Percentiles rank a stretch among this genome's conserved stretches.
These are phyloP conservation scores for Apiotrichum porosum DNA, from an alignment of 1,284 basidiomycete genomes.

Conservation along the genomic window DNA sequence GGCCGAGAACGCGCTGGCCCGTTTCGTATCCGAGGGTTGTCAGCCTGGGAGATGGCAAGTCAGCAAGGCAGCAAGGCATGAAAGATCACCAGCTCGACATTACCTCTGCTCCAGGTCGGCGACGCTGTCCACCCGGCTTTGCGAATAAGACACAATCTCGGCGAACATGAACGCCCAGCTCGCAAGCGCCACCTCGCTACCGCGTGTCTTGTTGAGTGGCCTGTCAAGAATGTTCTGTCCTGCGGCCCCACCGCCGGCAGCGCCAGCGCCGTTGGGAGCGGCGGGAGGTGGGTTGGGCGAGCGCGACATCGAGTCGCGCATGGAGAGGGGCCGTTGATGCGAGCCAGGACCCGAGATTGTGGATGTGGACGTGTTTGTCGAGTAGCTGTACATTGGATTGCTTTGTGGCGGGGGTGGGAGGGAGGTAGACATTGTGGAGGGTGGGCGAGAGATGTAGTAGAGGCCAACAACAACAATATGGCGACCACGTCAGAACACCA, in stretches of 20 bases:
- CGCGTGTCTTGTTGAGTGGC: slow-evolving; percentile 73
- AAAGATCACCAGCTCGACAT: not conserved
- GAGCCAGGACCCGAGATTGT: slow-evolving; percentile 3
- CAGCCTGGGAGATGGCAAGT: no score
- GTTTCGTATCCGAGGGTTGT: slow-evolving; percentile 86
- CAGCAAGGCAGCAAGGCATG: no score
- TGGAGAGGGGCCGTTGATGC: slow-evolving; percentile 5
- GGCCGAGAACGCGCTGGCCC: slow-evolving; percentile 66
- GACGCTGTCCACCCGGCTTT: slow-evolving; percentile 88
- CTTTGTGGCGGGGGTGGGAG: not conserved
- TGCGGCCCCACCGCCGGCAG: not conserved
- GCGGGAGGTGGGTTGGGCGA: slow-evolving; percentile 5
- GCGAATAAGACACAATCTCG: slow-evolving; percentile 89
- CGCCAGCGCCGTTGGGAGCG: not conserved
- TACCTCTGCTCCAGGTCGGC: slow-evolving; percentile 84
- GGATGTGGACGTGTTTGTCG: slow-evolving; percentile 11
- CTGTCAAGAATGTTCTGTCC: slow-evolving; percentile 63
- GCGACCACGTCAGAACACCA: no score
- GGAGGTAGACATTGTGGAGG: not conserved
- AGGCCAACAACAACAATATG: no score
- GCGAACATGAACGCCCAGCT: slow-evolving; percentile 86
- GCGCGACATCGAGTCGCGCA: slow-evolving; percentile 8
- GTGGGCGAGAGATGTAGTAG: no score
- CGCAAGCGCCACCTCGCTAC: slow-evolving; percentile 70
- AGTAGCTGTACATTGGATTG: slow-evolving; percentile 12